A percentile compares a stretch with the other conserved stretches of the same genome.
phyloP scores from a whole-genome alignment of 1,139 yeast species.

The Yamadazyma blattariae region DNA sequence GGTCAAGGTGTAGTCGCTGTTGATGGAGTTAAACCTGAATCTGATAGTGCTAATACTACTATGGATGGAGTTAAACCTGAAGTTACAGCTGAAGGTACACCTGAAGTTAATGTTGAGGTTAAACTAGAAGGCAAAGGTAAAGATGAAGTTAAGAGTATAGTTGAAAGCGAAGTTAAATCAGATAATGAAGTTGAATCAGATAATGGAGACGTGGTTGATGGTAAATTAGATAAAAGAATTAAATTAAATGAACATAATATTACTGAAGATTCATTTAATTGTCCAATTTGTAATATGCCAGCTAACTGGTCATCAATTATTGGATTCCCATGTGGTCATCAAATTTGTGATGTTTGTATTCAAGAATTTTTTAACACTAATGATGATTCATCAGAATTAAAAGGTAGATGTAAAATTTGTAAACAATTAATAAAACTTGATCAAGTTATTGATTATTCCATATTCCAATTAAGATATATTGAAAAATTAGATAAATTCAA shows the following conservation, averaged over 20 bases:
- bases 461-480: slow-evolving; percentile 48
- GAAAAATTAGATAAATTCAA: slow-evolving; percentile 16
- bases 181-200: too few relatives aligned
- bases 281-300: slow-evolving; percentile 69
- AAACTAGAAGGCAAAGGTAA: not conserved
- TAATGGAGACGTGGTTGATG: too few relatives aligned
- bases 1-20: not conserved
- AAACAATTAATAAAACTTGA: slow-evolving; percentile 33
- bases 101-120: not conserved
- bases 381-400: slow-evolving; percentile 33
- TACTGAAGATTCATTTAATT: slow-evolving; percentile 28
- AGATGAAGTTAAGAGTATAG: too few relatives aligned
- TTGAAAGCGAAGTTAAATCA: too few relatives aligned
- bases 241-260: too few relatives aligned
- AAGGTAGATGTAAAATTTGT: slow-evolving; percentile 57
- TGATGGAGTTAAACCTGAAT: not conserved
- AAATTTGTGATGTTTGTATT: slow-evolving; percentile 62
- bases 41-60: too few relatives aligned
- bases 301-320: slow-evolving; percentile 29
- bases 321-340: slow-evolving; percentile 64
- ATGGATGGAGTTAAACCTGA: too few relatives aligned
- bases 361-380: slow-evolving; percentile 47
- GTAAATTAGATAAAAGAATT: too few relatives aligned
- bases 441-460: slow-evolving; percentile 46
- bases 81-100: too few relatives aligned